These are phyloP conservation scores for Euphrasia arctica DNA, from an alignment of 305 asterid genomes.

Conservation along the genomic window DNA sequence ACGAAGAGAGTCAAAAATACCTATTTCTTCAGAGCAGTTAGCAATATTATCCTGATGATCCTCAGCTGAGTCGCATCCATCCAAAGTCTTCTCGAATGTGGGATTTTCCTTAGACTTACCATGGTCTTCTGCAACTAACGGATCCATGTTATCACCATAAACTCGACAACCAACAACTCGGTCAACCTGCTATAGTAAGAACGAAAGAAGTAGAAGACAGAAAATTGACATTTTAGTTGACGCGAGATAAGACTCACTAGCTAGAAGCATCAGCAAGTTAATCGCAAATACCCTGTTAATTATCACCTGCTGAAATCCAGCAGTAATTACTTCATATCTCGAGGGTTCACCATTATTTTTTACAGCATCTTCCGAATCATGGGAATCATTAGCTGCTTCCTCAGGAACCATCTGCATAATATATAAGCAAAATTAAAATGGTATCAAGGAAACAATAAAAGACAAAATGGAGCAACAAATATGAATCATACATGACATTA, in stretches of 20 bases:
- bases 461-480: constrained; percentile 10
- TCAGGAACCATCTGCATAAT: constrained; percentile 51
- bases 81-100: constrained; percentile 34
- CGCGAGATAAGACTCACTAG: background rate
- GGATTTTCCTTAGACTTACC: constrained; percentile 34
- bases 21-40: constrained; percentile 37
- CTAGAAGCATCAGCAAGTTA: constrained; percentile 15
- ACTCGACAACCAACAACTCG: constrained; percentile 48
- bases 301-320: constrained; percentile 63
- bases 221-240: constrained; percentile 1
- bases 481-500: constrained; percentile 14
- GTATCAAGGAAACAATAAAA: constrained; percentile 20
- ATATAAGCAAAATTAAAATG: constrained; percentile 10
- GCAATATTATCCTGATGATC: constrained; percentile 35
- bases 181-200: constrained; percentile 39
- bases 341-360: constrained; percentile 31
- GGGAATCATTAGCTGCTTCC: constrained; percentile 41
- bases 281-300: constrained; percentile 11
- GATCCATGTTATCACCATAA: constrained; percentile 36
- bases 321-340: constrained; percentile 34
- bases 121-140: constrained; percentile 36
- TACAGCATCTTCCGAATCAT: constrained; percentile 29
- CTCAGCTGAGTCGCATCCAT: constrained; percentile 29
- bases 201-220: constrained; percentile 21
- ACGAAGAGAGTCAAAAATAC: constrained; percentile 25